Evolutionary conservation across 441 rosid species (phyloP).

Genomic region (Cnidoscolus chayamansa): DNA sequence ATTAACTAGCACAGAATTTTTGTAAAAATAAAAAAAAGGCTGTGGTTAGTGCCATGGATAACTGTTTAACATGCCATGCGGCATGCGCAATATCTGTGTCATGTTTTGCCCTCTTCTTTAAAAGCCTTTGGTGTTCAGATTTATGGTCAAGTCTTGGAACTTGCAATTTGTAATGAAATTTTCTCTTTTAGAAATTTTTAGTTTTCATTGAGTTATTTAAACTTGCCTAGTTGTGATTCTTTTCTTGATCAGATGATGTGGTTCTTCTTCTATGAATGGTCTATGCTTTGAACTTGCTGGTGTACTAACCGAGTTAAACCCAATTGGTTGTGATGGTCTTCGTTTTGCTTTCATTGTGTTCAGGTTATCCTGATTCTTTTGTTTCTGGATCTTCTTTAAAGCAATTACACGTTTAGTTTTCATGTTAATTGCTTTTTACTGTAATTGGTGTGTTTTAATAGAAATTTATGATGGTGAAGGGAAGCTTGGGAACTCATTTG

Average conservation of each 20-base stretch:
- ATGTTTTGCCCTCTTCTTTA: not conserved
- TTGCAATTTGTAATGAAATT: not conserved
- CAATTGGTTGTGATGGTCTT: not conserved
- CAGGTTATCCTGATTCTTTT: not conserved
- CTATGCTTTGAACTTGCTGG: not conserved
- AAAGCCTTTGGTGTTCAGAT: not conserved
- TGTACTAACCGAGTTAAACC: not conserved
- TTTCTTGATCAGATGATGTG: not conserved
- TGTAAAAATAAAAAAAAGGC: not conserved
- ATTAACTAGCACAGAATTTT: not conserved
- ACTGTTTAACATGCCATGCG: not conserved
- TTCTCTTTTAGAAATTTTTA: no score
- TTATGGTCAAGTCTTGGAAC: not conserved
- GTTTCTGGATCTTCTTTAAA: not conserved
- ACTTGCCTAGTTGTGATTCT: not conserved
- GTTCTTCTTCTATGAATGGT: not conserved
- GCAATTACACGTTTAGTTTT: not conserved
- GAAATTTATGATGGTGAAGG: not conserved
- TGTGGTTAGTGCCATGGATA: not conserved
- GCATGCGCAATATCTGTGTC: not conserved
- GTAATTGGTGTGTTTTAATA: not conserved
- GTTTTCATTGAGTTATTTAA: no score
- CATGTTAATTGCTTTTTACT: not conserved
- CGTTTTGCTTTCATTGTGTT: not conserved
- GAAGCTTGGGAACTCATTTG: constrained; percentile 11